phyloP scores from a whole-genome alignment of 139 green algal species.

The Mesostigma viride region DNA sequence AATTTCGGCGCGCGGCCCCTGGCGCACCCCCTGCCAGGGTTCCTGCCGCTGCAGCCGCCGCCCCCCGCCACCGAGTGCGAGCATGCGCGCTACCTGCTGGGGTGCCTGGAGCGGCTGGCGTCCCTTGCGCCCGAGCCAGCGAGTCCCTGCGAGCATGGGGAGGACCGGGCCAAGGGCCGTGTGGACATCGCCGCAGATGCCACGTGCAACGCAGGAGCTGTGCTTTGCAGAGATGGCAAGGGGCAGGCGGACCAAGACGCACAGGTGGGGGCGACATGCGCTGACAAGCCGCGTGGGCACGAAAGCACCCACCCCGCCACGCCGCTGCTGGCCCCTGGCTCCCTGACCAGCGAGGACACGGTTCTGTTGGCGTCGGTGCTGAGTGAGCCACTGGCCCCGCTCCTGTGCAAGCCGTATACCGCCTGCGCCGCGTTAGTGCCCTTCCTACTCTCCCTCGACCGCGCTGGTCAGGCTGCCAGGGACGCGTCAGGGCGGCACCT shows the following conservation, averaged over 20 bases:
- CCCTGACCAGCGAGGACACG: conserved; percentile 28
- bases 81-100: conserved; percentile 38
- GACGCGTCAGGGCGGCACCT: too few relatives aligned
- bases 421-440: conserved; percentile 28
- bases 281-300: background rate
- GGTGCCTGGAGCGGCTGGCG: conserved; percentile 49
- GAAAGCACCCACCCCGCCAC: background rate
- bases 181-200: too few relatives aligned
- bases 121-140: too few relatives aligned
- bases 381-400: conserved; percentile 12
- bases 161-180: too few relatives aligned
- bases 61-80: conserved; percentile 8
- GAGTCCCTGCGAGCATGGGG: conserved; percentile 12
- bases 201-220: too few relatives aligned
- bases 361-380: conserved; percentile 33
- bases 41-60: conserved; percentile 49
- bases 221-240: too few relatives aligned
- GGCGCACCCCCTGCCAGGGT: conserved; percentile 55
- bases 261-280: background rate
- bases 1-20: conserved; percentile 73
- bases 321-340: too few relatives aligned
- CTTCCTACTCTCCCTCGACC: too few relatives aligned
- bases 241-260: background rate
- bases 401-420: conserved; percentile 22
- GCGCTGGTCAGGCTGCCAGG: too few relatives aligned